Conservation (phyloP, 208 protist genomes). For the Sergeia podlipaevii region DNA sequence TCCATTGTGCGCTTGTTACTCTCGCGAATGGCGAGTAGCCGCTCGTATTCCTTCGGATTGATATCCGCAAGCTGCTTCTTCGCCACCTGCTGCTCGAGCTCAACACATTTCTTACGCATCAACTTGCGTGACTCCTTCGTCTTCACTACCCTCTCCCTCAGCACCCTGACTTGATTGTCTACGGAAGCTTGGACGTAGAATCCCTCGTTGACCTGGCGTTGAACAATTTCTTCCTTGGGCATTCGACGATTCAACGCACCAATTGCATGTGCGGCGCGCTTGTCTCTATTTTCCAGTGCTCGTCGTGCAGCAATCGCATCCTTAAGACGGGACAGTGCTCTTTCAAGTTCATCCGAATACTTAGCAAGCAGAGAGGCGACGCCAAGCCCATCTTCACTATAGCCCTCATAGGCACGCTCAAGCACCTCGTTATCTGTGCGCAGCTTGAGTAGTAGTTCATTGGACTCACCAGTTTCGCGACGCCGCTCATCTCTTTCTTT, state of each 20-base stretch:
- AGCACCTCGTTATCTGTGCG: slow-evolving; percentile 26
- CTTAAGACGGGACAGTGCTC: slow-evolving; percentile 29
- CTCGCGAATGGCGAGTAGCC: slow-evolving; percentile 23
- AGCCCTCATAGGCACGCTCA: slow-evolving; percentile 20
- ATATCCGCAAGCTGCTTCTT: slow-evolving; percentile 22
- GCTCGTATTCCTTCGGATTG: slow-evolving; percentile 47
- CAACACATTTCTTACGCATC: slow-evolving; percentile 30
- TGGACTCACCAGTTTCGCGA: no score
- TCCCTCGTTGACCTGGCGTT: slow-evolving; percentile 59
- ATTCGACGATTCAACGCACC: slow-evolving; percentile 40
- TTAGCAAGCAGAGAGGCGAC: slow-evolving; percentile 30
- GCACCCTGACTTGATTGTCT: slow-evolving; percentile 31
- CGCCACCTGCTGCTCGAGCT: slow-evolving; percentile 38
- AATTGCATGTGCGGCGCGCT: slow-evolving; percentile 59
- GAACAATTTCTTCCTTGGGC: slow-evolving; percentile 27
- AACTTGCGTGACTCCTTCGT: slow-evolving; percentile 17
- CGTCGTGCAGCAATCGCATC: slow-evolving; percentile 32
- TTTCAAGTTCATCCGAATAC: slow-evolving; percentile 37
- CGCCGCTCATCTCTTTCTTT: background rate
- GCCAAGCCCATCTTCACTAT: slow-evolving; percentile 23
- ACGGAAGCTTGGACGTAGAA: slow-evolving; percentile 57
- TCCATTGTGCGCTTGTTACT: slow-evolving; percentile 23
- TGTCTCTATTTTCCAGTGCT: slow-evolving; percentile 46
- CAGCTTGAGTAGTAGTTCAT: slow-evolving; percentile 16
- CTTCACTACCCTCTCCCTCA: slow-evolving; percentile 25